Conservation (phyloP, 768 basidiomycete genomes). For the Collybia sp. region DNA sequence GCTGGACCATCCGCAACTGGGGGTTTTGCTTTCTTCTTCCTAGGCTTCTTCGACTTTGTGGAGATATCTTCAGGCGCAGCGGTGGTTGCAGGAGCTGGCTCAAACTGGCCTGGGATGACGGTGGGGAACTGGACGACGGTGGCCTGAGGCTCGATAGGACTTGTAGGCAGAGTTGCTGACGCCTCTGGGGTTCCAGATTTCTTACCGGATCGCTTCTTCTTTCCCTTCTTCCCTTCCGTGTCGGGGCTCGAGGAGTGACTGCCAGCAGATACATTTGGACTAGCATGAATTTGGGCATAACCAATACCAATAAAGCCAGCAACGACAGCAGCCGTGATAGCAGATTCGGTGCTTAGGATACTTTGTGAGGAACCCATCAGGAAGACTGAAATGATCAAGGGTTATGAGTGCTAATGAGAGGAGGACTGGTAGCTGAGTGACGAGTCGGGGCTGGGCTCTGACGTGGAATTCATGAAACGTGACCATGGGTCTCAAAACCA, state of each 20-base stretch:
- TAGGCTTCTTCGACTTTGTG: conserved; percentile 17
- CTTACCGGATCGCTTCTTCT: conserved; percentile 16
- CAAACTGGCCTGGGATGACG: conserved; percentile 44
- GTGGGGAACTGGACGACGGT: conserved; percentile 27
- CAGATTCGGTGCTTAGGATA: conserved; percentile 31
- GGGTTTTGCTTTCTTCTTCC: conserved; percentile 44
- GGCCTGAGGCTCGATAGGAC: too few relatives aligned
- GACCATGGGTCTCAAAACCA: not conserved
- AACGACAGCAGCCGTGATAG: conserved; percentile 31
- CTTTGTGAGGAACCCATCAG: conserved; percentile 46
- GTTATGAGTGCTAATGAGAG: too few relatives aligned
- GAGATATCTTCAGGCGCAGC: conserved; percentile 1
- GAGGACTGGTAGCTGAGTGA: too few relatives aligned
- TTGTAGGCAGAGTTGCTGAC: not conserved
- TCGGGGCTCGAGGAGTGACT: not conserved
- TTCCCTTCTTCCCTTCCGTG: conserved; percentile 10
- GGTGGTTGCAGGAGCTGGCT: conserved; percentile 9
- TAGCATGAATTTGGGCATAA: conserved; percentile 22
- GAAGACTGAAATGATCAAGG: not conserved
- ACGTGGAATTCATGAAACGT: conserved; percentile 6
- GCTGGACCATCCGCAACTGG: conserved; percentile 6
- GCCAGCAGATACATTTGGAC: conserved; percentile 1
- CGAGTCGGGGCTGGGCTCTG: conserved; percentile 1
- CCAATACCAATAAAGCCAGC: conserved; percentile 36
- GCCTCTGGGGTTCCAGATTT: not conserved